Evolutionary conservation across 805 yeast species (phyloP), one percentile per base, ranked within the genome.

Genomic region (Candida boleticola): DNA sequence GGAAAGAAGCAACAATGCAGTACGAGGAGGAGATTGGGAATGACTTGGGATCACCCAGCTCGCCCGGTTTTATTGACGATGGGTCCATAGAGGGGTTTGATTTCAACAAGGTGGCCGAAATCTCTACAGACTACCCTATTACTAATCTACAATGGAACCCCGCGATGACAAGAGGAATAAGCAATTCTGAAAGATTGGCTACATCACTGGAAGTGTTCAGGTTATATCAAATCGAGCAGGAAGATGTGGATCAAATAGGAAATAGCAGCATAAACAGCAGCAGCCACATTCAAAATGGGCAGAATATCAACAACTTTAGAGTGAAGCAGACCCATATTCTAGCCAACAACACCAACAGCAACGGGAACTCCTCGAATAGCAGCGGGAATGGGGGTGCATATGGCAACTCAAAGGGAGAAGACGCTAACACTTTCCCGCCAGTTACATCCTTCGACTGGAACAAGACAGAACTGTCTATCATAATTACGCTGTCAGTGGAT

Each of bases 381-480:
- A 31, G 22, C 35, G 5, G 11, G 3, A 39, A 14, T 18, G 20
- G 25, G 21, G 16, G 29, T 30, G 62, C 14, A 60, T 36, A 34
- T 26, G 39, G 34, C 13, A 41, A 42, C 19, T 36, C 30, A 6
- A 23, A 31, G 50, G 53, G 17, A 6, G 48, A 47, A 1, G 54
- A 51, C 3, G 44, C 51, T 41, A 70, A 72, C 54, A 74, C 74
- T 17, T 68, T 82, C 38, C 95, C 99, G 1, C 99, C 99, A 4
- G 75, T 93, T 40, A 90, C 98, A 0, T 82, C 95, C 1, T 88
- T 93, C 53, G 97, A 93, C 64, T 93, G 99, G 97, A 89, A 86
- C 66, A 65, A 73, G 29, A 69, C 73, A 1, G 90, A 87, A 52
- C 77, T 87, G 2, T 78, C 79, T 37, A 62, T 81, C 30, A 76